Base-by-base conservation (phyloP, 1,284 basidiomycete genomes). In the Tylopilus orsonianus region DNA sequence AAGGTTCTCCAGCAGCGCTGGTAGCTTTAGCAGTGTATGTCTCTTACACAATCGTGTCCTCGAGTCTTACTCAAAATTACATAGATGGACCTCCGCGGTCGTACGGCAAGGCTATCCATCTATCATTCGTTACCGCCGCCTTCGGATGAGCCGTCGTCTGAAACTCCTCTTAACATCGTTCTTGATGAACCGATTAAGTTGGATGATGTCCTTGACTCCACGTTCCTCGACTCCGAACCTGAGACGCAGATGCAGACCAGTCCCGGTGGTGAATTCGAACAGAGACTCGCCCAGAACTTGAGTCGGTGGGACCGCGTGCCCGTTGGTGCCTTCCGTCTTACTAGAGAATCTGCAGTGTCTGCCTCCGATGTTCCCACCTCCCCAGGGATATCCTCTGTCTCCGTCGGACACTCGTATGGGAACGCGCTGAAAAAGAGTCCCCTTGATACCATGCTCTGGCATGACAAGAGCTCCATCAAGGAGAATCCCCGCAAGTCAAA, bases 191-290 rank as follows among this genome's bases (percentile, higher is more conserved):
- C 79, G 8, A 83, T 90, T 41, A 77, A 81, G 45, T 74, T 90
- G n/a, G 80, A 88, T 57, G 87, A 91, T 56, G 87, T 91, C n/a
- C 72, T 91, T 29, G 85, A 91, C 50, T 72, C 82, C 1, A 81
- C 87, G 0, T 79, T 87, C 65, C 71, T 90, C 13, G 79, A 81
- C 54, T 70, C 57, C 5, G 81, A 82, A 48, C 71, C 75, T 5
- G 74, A 75, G 49, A 47, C 44, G 37, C 58, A 54, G 49, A 47
- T 49, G 56, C 65, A 49, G 47, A 48, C 41, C 42, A 56, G 46
- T 53, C 64, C 19, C 49, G 62, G 58, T 61, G 66, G 54, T 62
- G 74, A 62, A 50, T 66, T 49, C 64, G 73, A 65, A 65, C 68
- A 59, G 16, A 56, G 44, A 47, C 55, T 60, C 19, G 40, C 49